Conservation (phyloP, 2,329 filamentous ascomycete genomes). For the Allantophomopsis lycopodina region DNA sequence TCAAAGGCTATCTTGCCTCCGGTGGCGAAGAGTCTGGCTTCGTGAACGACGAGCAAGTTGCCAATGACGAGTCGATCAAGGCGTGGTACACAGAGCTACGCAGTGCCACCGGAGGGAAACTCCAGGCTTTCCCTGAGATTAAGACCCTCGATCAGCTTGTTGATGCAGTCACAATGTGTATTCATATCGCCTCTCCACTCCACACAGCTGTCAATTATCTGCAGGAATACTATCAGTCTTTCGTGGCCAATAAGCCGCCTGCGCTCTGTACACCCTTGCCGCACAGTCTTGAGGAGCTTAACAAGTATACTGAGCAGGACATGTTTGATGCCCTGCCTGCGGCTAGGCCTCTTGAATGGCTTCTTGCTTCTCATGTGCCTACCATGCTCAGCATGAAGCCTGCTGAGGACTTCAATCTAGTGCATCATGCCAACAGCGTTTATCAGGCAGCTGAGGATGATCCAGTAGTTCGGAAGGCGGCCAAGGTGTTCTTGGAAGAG, state of each 20-base stretch:
- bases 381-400: constrained; percentile 29
- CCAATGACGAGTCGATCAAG: constrained; percentile 19
- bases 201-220: constrained; percentile 37
- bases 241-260: constrained; percentile 29
- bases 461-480: no score
- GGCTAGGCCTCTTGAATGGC: constrained; percentile 19
- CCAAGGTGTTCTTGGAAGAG: no score
- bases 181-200: constrained; percentile 22
- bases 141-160: constrained; percentile 25
- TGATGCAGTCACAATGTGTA: constrained; percentile 28
- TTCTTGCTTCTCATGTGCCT: constrained; percentile 28
- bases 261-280: constrained; percentile 22
- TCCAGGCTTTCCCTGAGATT: constrained; percentile 8
- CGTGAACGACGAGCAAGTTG: constrained; percentile 14
- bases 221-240: constrained; percentile 33
- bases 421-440: no score
- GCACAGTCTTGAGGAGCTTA: constrained; percentile 15
- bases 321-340: constrained; percentile 1
- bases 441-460: no score
- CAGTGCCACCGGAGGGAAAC: constrained; percentile 15
- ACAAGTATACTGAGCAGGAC: background rate
- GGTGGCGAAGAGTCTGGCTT: constrained; percentile 13
- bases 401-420: constrained; percentile 21
- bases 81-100: constrained; percentile 27
- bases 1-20: constrained; percentile 22